These are phyloP conservation scores for Chaetomiaceae sp. DNA, from an alignment of 2,329 filamentous ascomycete genomes.

Conservation along the genomic window DNA sequence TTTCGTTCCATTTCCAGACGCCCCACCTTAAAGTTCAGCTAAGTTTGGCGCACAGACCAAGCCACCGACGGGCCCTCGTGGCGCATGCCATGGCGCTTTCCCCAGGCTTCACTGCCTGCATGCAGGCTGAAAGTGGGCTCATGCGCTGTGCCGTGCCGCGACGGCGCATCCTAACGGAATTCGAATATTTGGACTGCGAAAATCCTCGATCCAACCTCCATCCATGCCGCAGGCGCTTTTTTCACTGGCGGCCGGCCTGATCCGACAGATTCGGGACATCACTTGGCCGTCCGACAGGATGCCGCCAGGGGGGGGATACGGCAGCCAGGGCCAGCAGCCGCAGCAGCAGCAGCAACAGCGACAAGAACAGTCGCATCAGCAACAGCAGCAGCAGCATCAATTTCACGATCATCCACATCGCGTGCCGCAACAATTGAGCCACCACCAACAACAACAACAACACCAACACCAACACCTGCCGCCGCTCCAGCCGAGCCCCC, in stretches of 20 bases:
- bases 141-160: slow-evolving; percentile 3
- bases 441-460: background rate
- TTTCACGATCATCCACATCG: slow-evolving; percentile 17
- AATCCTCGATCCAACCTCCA: slow-evolving; percentile 12
- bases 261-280: slow-evolving; percentile 29
- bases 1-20: too few species aligned
- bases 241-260: slow-evolving; percentile 4
- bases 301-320: slow-evolving; percentile 38
- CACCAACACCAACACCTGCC: slow-evolving; percentile 24
- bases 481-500: slow-evolving; percentile 10
- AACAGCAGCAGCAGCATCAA: slow-evolving; percentile 15
- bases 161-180: slow-evolving; percentile 7
- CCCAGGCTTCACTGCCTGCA: slow-evolving; percentile 7
- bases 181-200: slow-evolving; percentile 2
- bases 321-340: slow-evolving; percentile 31
- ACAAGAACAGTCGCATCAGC: slow-evolving; percentile 4
- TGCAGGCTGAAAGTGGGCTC: slow-evolving; percentile 7
- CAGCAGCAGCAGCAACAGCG: slow-evolving; percentile 24
- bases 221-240: slow-evolving; percentile 21
- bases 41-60: background rate
- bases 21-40: too few species aligned
- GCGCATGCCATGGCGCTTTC: background rate
- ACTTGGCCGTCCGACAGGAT: slow-evolving; percentile 26
- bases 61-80: background rate
- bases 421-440: too few species aligned